Conservation (phyloP, 768 basidiomycete species). For the Leccinum incarnatum region DNA sequence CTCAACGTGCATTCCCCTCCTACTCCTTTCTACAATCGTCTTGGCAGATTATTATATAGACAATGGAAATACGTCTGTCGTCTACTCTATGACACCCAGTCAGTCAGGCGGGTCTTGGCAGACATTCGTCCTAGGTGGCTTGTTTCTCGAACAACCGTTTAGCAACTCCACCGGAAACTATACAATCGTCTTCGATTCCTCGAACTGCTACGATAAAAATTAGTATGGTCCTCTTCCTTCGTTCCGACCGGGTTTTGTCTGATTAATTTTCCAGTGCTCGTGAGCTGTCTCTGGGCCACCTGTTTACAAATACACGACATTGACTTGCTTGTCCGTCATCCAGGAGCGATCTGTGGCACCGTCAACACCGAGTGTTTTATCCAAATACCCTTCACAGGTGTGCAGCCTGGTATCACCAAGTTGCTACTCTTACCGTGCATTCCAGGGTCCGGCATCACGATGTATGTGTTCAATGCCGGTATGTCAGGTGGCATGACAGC, state of each 20-base stretch:
- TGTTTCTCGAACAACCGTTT: not conserved
- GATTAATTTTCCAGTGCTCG: slow-evolving; percentile 15
- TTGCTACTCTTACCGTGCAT: too few species aligned
- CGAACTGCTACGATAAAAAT: slow-evolving; percentile 22
- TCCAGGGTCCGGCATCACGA: too few species aligned
- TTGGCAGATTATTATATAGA: too few species aligned
- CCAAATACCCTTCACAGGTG: slow-evolving; percentile 22
- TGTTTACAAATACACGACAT: not conserved
- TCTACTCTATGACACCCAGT: too few species aligned
- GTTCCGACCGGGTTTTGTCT: not conserved
- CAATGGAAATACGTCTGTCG: too few species aligned
- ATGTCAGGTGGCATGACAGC: not conserved
- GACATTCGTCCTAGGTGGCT: too few species aligned
- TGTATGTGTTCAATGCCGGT: too few species aligned
- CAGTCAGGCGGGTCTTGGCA: too few species aligned
- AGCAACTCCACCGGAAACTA: slow-evolving; percentile 21
- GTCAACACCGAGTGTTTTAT: slow-evolving; percentile 13
- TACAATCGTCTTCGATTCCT: slow-evolving; percentile 12
- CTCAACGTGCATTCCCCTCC: too few species aligned
- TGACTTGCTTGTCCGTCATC: not conserved
- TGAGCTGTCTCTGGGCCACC: slow-evolving; percentile 6
- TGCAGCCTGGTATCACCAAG: not conserved
- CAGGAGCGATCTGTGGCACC: slow-evolving; percentile 17
- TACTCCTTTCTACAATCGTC: too few species aligned
- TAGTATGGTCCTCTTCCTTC: slow-evolving; percentile 16